Evolutionary conservation across 1,139 yeast genomes (phyloP), one percentile per base, ranked within the genome.

Genomic region (Meyerozyma guilliermondii): DNA sequence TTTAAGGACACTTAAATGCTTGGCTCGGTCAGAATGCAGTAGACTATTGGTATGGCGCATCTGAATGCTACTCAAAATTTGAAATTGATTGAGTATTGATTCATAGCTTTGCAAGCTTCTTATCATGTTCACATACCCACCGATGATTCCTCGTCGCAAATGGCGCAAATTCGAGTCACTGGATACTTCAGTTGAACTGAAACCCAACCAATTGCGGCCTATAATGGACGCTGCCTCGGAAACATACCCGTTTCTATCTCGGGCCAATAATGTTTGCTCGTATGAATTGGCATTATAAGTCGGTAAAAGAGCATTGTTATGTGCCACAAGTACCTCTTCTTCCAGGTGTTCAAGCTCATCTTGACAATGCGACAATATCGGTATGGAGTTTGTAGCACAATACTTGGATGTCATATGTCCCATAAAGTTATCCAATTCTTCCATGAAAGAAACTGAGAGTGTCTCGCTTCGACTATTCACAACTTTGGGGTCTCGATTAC

Each of bases 71-170:
- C 52, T 53, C 7, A 72, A 37, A 4, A 72, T 47, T 47, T 72
- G 78, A n/a, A 63, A 56, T 45, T 71, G 78, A 51, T 72, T 71
- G 31, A 68, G 23, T 5, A 68, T 42, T 0, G 58, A 57, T 43
- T 60, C 68, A 35, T 59, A 55, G 13, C 54, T 53, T n/a, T 48
- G 46, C 20, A 59, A 46, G 0, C 59, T 54, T 39, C 56, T 54
- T 11, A 55, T 35, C 17, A 67, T 48, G 16, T 59, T 52, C 7
- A 62, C 65, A 40, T 50, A 54, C 2, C 76, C 77, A 26, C 43
- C 38, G 1, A 52, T 43, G n/a, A 66, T 45, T 0, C 76, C 77
- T 20, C 47, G 42, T 1, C 63, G 53, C 7, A 57, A 41, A 41
- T 61, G 50, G 11, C 47, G 47, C 31, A 31, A 39, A 10, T 35